Conservation (phyloP, 805 yeast genomes). For the Pichia sporocuriosa region DNA sequence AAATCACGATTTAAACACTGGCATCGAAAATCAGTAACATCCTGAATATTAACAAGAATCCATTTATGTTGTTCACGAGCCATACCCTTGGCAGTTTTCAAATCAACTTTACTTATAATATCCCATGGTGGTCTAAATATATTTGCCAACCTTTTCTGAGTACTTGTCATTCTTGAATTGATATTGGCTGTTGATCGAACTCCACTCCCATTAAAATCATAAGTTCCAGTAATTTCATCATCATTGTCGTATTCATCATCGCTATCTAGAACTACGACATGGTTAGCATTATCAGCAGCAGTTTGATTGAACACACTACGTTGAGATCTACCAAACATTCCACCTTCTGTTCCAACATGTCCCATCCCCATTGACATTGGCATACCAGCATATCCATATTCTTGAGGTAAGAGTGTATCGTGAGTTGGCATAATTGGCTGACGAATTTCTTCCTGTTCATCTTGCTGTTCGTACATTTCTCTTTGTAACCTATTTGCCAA, state of each 20-base stretch:
- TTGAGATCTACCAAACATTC: constrained; percentile 43
- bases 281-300: constrained; percentile 36
- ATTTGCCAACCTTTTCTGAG: constrained; percentile 67
- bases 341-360: constrained; percentile 24
- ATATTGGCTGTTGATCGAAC: too few relatives aligned
- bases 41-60: constrained; percentile 86
- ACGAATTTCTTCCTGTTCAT: constrained; percentile 47
- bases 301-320: constrained; percentile 57
- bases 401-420: constrained; percentile 45
- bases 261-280: constrained; percentile 29
- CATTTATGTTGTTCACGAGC: constrained; percentile 67
- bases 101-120: constrained; percentile 55
- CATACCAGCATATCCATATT: constrained; percentile 15
- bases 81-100: constrained; percentile 66
- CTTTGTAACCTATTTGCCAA: constrained; percentile 57
- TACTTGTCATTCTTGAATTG: constrained; percentile 27
- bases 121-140: constrained; percentile 94
- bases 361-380: neutral
- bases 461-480: constrained; percentile 47
- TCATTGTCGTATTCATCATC: constrained; percentile 31
- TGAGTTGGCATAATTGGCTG: constrained; percentile 73
- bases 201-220: neutral
- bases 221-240: constrained; percentile 27
- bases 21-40: constrained; percentile 75
- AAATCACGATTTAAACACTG: constrained; percentile 89